Conservation (phyloP, 2,329 filamentous ascomycete species). For the Epichloe coenophiala region DNA sequence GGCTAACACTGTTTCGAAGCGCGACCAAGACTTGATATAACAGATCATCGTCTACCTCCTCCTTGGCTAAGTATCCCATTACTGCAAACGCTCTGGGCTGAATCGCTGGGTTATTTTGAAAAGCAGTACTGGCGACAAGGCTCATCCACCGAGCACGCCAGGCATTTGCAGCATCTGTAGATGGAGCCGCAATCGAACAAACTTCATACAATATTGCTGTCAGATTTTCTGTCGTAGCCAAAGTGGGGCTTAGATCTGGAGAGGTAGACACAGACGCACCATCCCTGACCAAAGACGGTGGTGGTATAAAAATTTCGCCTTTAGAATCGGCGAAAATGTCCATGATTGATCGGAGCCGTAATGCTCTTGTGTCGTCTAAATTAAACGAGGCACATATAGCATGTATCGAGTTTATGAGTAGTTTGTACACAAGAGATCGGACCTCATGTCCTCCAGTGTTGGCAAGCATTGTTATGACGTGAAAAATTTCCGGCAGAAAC, state of each 20-base stretch:
- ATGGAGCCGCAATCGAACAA: slow-evolving; percentile 49
- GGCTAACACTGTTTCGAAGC: slow-evolving; percentile 48
- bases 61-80: slow-evolving; percentile 57
- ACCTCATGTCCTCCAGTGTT: slow-evolving; percentile 48
- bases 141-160: slow-evolving; percentile 66
- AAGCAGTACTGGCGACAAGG: slow-evolving; percentile 56
- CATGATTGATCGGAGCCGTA: slow-evolving; percentile 41
- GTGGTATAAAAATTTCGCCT: slow-evolving; percentile 42
- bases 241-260: slow-evolving; percentile 37
- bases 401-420: slow-evolving; percentile 55
- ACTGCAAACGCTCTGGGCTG: slow-evolving; percentile 57
- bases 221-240: slow-evolving; percentile 46
- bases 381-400: slow-evolving; percentile 52
- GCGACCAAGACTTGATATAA: slow-evolving; percentile 59
- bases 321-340: slow-evolving; percentile 46
- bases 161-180: slow-evolving; percentile 50
- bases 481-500: slow-evolving; percentile 56
- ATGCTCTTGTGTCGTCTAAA: slow-evolving; percentile 44
- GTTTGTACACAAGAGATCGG: slow-evolving; percentile 44
- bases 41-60: slow-evolving; percentile 58
- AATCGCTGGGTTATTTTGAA: slow-evolving; percentile 59
- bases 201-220: slow-evolving; percentile 50
- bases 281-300: slow-evolving; percentile 33
- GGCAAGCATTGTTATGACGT: slow-evolving; percentile 56
- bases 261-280: slow-evolving; percentile 39